Conservation (phyloP, 495 filamentous ascomycete species). For the Hypoxylon crocopeplum region DNA sequence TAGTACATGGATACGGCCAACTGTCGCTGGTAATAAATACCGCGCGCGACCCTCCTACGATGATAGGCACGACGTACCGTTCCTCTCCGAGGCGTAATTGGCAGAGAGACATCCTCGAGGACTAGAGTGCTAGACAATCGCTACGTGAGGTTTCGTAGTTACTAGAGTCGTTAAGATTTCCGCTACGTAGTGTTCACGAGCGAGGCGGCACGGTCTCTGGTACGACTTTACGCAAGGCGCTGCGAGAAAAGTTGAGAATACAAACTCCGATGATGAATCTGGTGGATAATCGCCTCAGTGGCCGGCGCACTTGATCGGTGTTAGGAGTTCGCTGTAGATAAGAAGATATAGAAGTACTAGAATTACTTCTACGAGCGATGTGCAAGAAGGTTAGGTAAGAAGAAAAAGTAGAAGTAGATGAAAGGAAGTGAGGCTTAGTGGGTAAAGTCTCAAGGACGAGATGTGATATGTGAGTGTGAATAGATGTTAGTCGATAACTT, state of each 20-base stretch:
- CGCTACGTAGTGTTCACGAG: background rate
- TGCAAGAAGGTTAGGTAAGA: background rate
- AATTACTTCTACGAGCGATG: background rate
- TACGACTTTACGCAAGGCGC: conserved; percentile 5
- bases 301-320: background rate
- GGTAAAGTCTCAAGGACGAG: conserved; percentile 8
- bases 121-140: background rate
- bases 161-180: background rate
- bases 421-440: background rate
- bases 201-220: background rate
- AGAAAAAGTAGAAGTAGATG: background rate
- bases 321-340: background rate
- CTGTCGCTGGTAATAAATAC: conserved; percentile 18
- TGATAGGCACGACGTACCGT: conserved; percentile 62
- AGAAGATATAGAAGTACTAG: background rate
- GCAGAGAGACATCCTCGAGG: conserved; percentile 78
- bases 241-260: conserved; percentile 3
- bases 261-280: conserved; percentile 2
- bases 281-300: background rate
- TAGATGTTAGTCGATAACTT: conserved; percentile 21
- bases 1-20: conserved; percentile 4
- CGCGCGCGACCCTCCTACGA: background rate
- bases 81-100: conserved; percentile 90
- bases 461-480: conserved; percentile 24
- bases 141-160: background rate